Base-by-base conservation (phyloP, 2,329 filamentous ascomycete species). In the Parascedosporium putredinis region DNA sequence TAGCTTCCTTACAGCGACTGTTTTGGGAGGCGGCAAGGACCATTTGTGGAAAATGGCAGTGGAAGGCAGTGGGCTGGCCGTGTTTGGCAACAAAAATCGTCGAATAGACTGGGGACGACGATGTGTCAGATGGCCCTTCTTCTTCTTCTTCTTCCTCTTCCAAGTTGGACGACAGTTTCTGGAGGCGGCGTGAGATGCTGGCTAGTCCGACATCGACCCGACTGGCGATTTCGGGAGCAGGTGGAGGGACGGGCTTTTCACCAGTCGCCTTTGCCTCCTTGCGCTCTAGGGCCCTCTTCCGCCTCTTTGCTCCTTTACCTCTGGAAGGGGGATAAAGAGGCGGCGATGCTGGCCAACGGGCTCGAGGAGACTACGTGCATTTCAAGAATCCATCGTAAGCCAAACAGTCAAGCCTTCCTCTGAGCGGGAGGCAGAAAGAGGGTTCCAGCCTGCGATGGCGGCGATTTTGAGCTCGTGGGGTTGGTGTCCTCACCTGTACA, bases 121-220 rank as follows among this genome's bases (percentile, higher is more conserved):
- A n/a, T n/a, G n/a, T n/a, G n/a, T n/a, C n/a, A n/a, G n/a, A n/a
- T n/a, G n/a, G n/a, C n/a, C n/a, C n/a, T n/a, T n/a, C n/a, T n/a
- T n/a, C n/a, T n/a, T n/a, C n/a, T n/a, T n/a, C 38, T 2, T 5
- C 31, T 9, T 5, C 24, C 12, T 7, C 6, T 20, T 23, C 50
- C 5, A 42, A 16, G 27, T 31, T 29, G 7, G 42, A 22, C 12
- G 9, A 42, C 31, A n/a, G 33, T 47, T 63, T 59, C 53, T 82
- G 73, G 2, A 89, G 70, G 45, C 69, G 70, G 16, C 78, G 74
- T 4, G 78, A 82, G 51, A 87, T 79, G 51, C 67, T 72, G 56
- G 81, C 77, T 42, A 88, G 67, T 2, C 86, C 85, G 45, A 86
- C 66, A 45, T 86, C 76, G 34, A 88, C 61, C 53, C 74, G 73